Base-by-base conservation (phyloP, 208 protist species). In the Acanthamoeba culbertsoni region DNA sequence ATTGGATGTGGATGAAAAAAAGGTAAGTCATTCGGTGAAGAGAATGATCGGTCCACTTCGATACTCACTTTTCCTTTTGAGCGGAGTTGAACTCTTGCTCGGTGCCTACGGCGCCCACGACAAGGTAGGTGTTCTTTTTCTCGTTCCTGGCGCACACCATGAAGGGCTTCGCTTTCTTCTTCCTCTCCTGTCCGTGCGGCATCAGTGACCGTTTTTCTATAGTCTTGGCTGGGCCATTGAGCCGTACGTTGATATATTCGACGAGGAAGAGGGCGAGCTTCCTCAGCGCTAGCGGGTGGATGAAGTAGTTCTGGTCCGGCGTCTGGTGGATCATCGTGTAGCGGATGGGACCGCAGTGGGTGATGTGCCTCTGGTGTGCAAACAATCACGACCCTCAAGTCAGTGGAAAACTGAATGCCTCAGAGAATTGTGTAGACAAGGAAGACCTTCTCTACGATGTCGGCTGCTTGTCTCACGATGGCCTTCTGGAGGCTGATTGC, bases 401-500 rank as follows among this genome's bases (percentile, higher is more conserved):
- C n/a, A n/a, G 18, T 55, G 48, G 12, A 55, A 55, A 55, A 18
- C 48, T 62, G 28, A 14, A 62, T n/a, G 53, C 51, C 51, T 6
- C 10, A 0, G 5, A 26, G 51, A 5, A n/a, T 31, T 65, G 7
- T 1, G 57, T 8, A 6, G 14, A 65, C 10, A 14, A 31, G 4
- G 33, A 4, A 37, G 5, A 84, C 73, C 73, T 84, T 84, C 28
- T 84, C 82, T 7, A 90, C 42, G 28, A 90, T 35, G 26, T 59
- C 82, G 31, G 82, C 82, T 1, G 79, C 93, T 86, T 95, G 93
- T 40, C 86, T 45, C 28, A 94, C 86, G 5, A 96, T 91, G 37
- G 90, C 93, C 62, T 95, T 89, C 28, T 89, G 65, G 0, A 89
- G n/a, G 31, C 46, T 71, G 57, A 93, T 86, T 0, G 91, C 91